Percentiles rank a stretch among this genome's conserved stretches.
Evolutionary conservation across 2,329 filamentous ascomycete species (phyloP).

Genomic region (Alternaria hordeiaustralica): DNA sequence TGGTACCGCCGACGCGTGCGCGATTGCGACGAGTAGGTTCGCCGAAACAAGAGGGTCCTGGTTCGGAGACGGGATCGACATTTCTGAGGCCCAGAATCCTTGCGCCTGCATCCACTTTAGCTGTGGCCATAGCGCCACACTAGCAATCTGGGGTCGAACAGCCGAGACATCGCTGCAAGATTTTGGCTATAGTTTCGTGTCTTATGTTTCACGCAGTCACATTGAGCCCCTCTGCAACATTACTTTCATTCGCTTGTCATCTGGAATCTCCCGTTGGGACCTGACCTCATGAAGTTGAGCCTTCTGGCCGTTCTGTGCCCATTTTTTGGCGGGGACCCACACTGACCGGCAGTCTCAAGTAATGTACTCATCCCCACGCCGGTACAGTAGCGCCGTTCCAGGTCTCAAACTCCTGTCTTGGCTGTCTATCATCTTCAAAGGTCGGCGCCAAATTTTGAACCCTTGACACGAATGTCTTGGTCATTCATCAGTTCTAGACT

Average conservation of each 20-base stretch:
- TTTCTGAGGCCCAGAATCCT: conserved; percentile 4
- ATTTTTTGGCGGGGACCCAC: conserved; percentile 1
- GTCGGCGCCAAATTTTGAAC: neutral
- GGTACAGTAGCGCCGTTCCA: conserved; percentile 8
- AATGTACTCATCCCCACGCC: conserved; percentile 14
- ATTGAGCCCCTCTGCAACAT: neutral
- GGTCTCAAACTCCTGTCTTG: conserved; percentile 3
- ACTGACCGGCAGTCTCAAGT: conserved; percentile 12
- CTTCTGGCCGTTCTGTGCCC: neutral
- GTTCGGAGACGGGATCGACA: conserved; percentile 26
- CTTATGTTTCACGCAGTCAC: conserved; percentile 10
- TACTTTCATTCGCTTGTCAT: neutral
- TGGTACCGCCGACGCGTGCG: conserved; percentile 18
- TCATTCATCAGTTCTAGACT: neutral
- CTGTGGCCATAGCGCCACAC: conserved; percentile 19
- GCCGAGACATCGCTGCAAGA: conserved; percentile 9
- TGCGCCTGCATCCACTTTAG: conserved; percentile 13
- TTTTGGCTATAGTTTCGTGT: conserved; percentile 8
- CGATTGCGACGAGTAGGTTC: conserved; percentile 22
- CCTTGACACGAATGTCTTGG: neutral
- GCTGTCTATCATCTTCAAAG: neutral
- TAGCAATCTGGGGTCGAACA: conserved; percentile 17
- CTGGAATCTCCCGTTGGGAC: neutral
- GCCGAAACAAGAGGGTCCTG: conserved; percentile 27
- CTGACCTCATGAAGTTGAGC: neutral